Evolutionary conservation across 2,329 filamentous ascomycete genomes (phyloP).

Genomic region (Aspergillus quadricinctus): DNA sequence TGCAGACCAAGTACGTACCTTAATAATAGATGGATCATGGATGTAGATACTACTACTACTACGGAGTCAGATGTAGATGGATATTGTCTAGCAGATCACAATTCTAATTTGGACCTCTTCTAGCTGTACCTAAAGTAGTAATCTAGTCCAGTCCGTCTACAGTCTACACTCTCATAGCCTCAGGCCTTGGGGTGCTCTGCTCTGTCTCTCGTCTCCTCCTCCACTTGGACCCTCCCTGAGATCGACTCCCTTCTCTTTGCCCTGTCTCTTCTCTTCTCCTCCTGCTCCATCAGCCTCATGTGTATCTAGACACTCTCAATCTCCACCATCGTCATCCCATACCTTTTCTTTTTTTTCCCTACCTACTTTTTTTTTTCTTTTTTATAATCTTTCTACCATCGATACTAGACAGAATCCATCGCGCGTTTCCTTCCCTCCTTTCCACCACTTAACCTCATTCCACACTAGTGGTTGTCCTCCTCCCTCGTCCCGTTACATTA

Average conservation of each 20-base stretch:
- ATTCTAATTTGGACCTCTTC: neutral
- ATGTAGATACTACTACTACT: neutral
- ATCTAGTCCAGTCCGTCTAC: too few species aligned
- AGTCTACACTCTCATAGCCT: too few species aligned
- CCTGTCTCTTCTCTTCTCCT: constrained; percentile 1
- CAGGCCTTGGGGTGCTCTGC: too few species aligned
- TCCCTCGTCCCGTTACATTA: neutral
- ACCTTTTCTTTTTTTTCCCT: constrained; percentile 1
- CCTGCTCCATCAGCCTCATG: constrained; percentile 3
- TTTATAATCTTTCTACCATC: constrained; percentile 5
- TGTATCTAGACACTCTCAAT: neutral
- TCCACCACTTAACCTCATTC: neutral
- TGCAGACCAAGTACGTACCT: too few species aligned
- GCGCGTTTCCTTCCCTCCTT: neutral
- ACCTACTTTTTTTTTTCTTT: constrained; percentile 7
- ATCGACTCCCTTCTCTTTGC: constrained; percentile 7
- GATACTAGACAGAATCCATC: neutral
- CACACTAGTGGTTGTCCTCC: neutral
- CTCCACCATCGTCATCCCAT: neutral
- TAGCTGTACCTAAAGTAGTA: too few species aligned
- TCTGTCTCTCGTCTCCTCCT: constrained; percentile 5
- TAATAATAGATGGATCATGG: constrained; percentile 4
- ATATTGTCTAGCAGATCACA: neutral
- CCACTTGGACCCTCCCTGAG: constrained; percentile 2
- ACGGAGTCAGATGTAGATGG: neutral